Percentiles rank a stretch among this genome's conserved stretches.
Evolutionary conservation across 768 basidiomycete species (phyloP).

Genomic region (Psilocybe sp.): DNA sequence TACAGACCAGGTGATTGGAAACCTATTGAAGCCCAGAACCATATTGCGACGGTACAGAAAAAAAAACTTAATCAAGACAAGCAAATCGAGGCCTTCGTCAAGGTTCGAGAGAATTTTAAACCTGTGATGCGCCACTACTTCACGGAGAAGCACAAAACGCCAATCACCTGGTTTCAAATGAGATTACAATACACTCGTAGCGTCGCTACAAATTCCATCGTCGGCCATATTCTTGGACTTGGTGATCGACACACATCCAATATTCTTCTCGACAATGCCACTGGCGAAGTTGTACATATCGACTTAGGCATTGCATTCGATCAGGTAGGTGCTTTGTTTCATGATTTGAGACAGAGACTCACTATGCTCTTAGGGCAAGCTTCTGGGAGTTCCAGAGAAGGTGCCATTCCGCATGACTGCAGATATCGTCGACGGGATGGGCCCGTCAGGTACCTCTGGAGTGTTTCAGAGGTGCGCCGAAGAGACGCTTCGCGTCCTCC

Average conservation of each 20-base stretch:
- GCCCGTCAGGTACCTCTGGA: conserved; percentile 84
- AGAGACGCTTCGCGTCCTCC: conserved; percentile 88
- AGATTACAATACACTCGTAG: conserved; percentile 88
- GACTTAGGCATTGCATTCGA: conserved; percentile 97
- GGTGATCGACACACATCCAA: conserved; percentile 93
- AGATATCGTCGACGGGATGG: conserved; percentile 94
- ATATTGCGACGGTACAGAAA: conserved; percentile 26
- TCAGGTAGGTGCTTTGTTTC: conserved; percentile 46
- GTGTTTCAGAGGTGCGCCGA: conserved; percentile 96
- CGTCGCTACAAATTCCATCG: conserved; percentile 90
- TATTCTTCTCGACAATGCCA: conserved; percentile 79
- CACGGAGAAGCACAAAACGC: conserved; percentile 83
- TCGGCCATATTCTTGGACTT: conserved; percentile 88
- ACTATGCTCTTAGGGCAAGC: conserved; percentile 59
- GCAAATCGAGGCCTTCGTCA: conserved; percentile 27
- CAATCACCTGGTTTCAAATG: conserved; percentile 90
- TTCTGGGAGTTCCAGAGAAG: conserved; percentile 74
- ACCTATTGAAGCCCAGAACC: conserved; percentile 22
- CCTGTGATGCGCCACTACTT: conserved; percentile 97
- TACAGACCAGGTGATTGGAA: conserved; percentile 63
- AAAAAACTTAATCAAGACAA: conserved; percentile 27
- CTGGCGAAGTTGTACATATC: conserved; percentile 92
- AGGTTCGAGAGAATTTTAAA: conserved; percentile 45
- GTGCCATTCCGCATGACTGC: conserved; percentile 95
- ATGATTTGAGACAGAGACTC: neutral